Evolutionary conservation across 2,329 filamentous ascomycete genomes (phyloP).

Genomic region (Lachnellula occidentalis): DNA sequence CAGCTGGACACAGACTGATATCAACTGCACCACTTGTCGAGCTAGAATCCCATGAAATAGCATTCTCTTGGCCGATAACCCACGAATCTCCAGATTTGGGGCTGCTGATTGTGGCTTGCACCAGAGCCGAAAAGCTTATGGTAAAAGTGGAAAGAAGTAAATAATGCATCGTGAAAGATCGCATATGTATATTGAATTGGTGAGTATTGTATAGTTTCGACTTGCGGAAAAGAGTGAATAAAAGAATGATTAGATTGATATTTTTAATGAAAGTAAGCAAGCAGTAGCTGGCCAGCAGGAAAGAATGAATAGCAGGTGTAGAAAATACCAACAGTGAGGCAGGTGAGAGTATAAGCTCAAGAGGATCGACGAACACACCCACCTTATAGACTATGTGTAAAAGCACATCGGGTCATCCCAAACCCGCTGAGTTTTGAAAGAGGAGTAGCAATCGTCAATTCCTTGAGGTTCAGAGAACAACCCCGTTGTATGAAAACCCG

Average conservation of each 20-base stretch:
- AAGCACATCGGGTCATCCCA: slow-evolving; percentile 2
- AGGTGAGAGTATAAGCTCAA: slow-evolving; percentile 3
- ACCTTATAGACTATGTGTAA: slow-evolving; percentile 1
- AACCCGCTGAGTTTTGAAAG: slow-evolving; percentile 1
- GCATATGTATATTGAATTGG: background rate
- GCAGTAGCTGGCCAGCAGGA: slow-evolving; percentile 15
- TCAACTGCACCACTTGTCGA: slow-evolving; percentile 9
- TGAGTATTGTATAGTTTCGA: background rate
- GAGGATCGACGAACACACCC: slow-evolving; percentile 3
- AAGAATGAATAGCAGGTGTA: slow-evolving; percentile 9
- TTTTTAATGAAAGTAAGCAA: slow-evolving; percentile 7
- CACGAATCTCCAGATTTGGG: slow-evolving; percentile 14
- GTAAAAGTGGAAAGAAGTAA: slow-evolving; percentile 6
- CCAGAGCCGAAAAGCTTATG: slow-evolving; percentile 8
- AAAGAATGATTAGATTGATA: background rate
- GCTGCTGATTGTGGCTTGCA: slow-evolving; percentile 8
- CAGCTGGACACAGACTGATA: slow-evolving; percentile 12
- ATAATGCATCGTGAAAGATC: slow-evolving; percentile 12
- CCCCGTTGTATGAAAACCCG: background rate
- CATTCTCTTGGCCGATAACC: slow-evolving; percentile 6
- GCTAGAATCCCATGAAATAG: slow-evolving; percentile 16
- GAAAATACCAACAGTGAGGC: background rate
- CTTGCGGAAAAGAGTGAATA: background rate
- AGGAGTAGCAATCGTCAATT: background rate
- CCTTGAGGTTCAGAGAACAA: background rate